Evolutionary conservation across 2,329 filamentous ascomycete species (phyloP).

Genomic region (Sporothrix mexicana): DNA sequence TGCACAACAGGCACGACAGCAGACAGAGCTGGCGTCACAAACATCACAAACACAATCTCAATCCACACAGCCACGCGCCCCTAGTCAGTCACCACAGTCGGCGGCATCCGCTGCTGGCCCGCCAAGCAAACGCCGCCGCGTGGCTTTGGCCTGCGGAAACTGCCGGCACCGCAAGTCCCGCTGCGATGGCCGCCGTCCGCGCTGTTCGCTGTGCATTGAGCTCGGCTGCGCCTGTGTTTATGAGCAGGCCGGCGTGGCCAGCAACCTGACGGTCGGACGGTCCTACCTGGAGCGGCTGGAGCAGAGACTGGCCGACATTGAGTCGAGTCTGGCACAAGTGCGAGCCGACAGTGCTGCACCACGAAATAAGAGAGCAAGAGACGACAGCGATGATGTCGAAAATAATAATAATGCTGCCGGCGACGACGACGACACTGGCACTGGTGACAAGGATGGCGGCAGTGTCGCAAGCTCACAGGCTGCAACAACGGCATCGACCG

Average conservation of each 20-base stretch:
- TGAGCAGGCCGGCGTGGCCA: conserved; percentile 18
- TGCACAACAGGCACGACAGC: not conserved
- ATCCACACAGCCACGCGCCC: not conserved
- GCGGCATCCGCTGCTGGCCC: not conserved
- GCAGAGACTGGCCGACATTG: conserved; percentile 31
- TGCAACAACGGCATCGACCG: not conserved
- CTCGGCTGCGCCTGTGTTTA: conserved; percentile 35
- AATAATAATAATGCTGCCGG: not conserved
- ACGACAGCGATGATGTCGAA: not conserved
- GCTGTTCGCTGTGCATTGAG: conserved; percentile 30
- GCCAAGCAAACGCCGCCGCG: conserved; percentile 30
- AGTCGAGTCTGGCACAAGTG: not conserved
- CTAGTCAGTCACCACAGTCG: conserved; percentile 15
- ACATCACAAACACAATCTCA: not conserved
- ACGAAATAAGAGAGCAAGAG: not conserved
- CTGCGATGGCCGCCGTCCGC: conserved; percentile 34
- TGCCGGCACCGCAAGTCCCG: conserved; percentile 34
- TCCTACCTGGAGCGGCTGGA: conserved; percentile 31
- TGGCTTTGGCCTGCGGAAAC: conserved; percentile 29
- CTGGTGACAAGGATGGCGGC: not conserved
- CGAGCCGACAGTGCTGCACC: not conserved
- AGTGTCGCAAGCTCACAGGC: conserved; percentile 3
- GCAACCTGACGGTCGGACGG: conserved; percentile 25
- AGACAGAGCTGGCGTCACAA: not conserved
- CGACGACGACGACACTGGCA: not conserved